Percentiles rank a stretch among this genome's conserved stretches.
phyloP scores from a whole-genome alignment of 768 basidiomycete species.

The Pleurotus pulmonarius region DNA sequence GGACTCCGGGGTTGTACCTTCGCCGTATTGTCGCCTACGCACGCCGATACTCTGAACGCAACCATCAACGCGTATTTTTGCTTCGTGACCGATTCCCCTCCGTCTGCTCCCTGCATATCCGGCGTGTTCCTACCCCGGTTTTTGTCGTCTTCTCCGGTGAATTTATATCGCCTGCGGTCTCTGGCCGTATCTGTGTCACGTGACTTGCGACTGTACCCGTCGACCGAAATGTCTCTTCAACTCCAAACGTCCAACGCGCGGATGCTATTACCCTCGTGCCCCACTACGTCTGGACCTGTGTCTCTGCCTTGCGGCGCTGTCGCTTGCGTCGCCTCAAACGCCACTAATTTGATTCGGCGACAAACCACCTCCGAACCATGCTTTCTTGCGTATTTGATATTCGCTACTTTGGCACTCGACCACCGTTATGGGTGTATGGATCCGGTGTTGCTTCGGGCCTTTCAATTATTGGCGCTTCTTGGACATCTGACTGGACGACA shows the following conservation, averaged over 20 bases:
- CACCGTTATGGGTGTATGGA: not conserved
- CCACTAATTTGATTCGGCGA: not conserved
- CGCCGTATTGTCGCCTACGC: not conserved
- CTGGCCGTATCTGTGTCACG: not conserved
- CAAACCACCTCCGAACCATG: slow-evolving; percentile 7
- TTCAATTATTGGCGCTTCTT: too few species aligned
- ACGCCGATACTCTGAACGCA: too few species aligned
- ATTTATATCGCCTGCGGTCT: not conserved
- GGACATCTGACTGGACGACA: too few species aligned
- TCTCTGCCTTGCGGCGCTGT: not conserved
- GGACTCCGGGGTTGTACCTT: not conserved
- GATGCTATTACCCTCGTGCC: too few species aligned
- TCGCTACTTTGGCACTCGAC: not conserved
- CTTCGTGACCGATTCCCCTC: too few species aligned
- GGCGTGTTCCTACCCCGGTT: not conserved
- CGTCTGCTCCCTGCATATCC: not conserved
- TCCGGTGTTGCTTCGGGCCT: too few species aligned
- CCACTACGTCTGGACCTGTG: too few species aligned
- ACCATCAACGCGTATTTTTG: too few species aligned
- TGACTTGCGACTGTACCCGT: not conserved
- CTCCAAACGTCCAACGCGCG: too few species aligned
- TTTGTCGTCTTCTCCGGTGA: not conserved
- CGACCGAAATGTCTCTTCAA: too few species aligned
- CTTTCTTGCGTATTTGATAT: too few species aligned
- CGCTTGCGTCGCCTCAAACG: not conserved